A percentile compares a stretch with the other conserved stretches of the same genome.
Conservation (phyloP, 2,329 filamentous ascomycete species). For the Exophiala calicioides region DNA sequence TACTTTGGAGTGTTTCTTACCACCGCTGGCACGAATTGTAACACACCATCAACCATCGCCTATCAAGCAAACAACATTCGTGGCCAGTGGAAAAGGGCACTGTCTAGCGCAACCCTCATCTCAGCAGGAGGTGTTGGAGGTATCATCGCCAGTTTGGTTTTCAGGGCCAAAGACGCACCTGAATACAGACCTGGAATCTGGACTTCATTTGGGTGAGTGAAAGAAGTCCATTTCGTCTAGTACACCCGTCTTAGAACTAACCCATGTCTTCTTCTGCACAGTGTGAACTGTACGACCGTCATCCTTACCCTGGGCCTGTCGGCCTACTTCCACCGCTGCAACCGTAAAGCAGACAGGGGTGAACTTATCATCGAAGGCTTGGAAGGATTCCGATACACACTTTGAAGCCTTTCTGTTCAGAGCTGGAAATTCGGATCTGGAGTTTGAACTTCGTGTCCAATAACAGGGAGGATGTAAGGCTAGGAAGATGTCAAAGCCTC, state of each 20-base stretch:
- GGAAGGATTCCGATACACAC: background rate
- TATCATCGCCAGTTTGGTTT: slow-evolving; percentile 30
- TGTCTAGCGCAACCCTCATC: slow-evolving; percentile 43
- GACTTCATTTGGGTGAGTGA: slow-evolving; percentile 2
- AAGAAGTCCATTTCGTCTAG: background rate
- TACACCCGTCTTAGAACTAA: background rate
- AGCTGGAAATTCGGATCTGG: no score
- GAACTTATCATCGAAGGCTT: background rate
- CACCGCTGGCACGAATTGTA: slow-evolving; percentile 34
- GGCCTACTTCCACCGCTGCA: background rate
- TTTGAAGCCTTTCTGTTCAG: no score
- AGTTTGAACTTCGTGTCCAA: no score
- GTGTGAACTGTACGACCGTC: background rate
- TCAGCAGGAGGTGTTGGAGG: slow-evolving; percentile 35
- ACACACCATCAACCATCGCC: slow-evolving; percentile 36
- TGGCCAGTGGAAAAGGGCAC: slow-evolving; percentile 33
- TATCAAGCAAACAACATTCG: slow-evolving; percentile 39
- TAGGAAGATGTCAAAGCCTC: no score
- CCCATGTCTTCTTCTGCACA: background rate
- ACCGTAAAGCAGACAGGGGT: background rate
- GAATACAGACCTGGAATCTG: slow-evolving; percentile 29
- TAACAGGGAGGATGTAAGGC: no score
- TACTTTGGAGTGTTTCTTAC: slow-evolving; percentile 37
- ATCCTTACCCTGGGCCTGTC: background rate
- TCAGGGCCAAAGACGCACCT: slow-evolving; percentile 31